phyloP scores from a whole-genome alignment of 768 basidiomycete species.

The Naganishia randhawae region DNA sequence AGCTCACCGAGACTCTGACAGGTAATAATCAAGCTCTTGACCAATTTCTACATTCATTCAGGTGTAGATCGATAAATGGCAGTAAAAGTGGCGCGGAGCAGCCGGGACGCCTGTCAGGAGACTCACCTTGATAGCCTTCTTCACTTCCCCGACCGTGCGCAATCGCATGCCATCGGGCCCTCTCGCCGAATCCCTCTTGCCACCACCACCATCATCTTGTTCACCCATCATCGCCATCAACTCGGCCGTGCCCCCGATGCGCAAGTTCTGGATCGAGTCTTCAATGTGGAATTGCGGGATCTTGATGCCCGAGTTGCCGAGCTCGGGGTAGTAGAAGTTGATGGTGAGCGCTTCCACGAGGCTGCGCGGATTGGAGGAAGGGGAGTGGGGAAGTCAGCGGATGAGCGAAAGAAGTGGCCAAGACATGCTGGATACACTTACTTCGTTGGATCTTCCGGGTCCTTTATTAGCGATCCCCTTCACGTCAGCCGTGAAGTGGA shows the following conservation, averaged over 20 bases:
- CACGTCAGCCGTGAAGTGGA: not conserved
- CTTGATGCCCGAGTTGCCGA: conserved; percentile 8
- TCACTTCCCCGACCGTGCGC: conserved; percentile 30
- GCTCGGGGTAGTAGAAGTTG: conserved; percentile 27
- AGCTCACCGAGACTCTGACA: conserved; percentile 29
- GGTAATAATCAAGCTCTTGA: conserved; percentile 26
- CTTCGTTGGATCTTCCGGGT: conserved; percentile 31
- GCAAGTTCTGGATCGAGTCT: conserved; percentile 15
- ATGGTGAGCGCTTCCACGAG: conserved; percentile 30
- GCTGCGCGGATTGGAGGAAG: conserved; percentile 42
- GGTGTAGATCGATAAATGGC: not conserved
- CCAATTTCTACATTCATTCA: not conserved
- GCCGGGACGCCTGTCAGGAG: not conserved
- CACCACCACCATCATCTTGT: not conserved
- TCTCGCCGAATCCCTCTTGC: not conserved
- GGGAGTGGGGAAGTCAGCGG: not conserved
- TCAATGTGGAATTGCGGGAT: conserved; percentile 23
- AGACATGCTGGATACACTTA: no score
- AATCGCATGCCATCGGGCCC: conserved; percentile 1
- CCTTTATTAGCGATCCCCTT: not conserved
- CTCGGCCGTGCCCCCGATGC: not conserved
- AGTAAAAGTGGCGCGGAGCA: not conserved
- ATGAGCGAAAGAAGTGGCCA: no score
- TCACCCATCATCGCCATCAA: not conserved
- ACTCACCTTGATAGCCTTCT: conserved; percentile 27